These are phyloP conservation scores for Dendrocalamus latiflorus DNA, from an alignment of 202 grass and related monocot species.

Conservation along the genomic window DNA sequence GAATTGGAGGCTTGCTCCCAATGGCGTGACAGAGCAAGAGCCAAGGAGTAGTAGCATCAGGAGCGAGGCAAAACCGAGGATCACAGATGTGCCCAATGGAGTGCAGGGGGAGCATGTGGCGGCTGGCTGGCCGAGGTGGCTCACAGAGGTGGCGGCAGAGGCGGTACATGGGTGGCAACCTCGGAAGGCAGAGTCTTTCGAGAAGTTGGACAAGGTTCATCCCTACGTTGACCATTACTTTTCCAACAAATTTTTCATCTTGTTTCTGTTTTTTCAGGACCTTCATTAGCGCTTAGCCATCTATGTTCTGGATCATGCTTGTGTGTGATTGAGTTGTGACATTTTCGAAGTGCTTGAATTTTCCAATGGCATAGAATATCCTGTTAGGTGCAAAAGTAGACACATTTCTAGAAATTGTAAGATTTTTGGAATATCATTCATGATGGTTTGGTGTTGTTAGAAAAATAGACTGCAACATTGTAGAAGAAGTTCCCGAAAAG, in stretches of 20 bases:
- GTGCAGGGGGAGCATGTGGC: no score
- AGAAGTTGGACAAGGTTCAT: slow-evolving; percentile 88
- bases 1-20: no score
- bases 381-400: neutral
- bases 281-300: slow-evolving; percentile 25
- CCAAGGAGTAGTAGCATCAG: no score
- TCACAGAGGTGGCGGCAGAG: slow-evolving; percentile 72
- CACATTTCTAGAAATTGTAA: neutral
- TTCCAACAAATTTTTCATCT: slow-evolving; percentile 2
- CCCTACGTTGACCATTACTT: neutral
- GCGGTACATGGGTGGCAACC: slow-evolving; percentile 86
- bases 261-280: neutral
- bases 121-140: slow-evolving; percentile 84
- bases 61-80: no score
- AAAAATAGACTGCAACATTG: neutral
- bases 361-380: slow-evolving; percentile 6
- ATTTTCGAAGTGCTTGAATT: neutral
- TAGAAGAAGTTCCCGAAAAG: neutral
- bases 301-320: slow-evolving; percentile 3
- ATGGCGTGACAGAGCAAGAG: no score
- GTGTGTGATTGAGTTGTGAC: neutral
- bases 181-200: slow-evolving; percentile 81
- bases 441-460: neutral
- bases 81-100: no score
- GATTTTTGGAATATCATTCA: neutral